Evolutionary conservation across 352 stramenopile genomes (phyloP).

Genomic region (Globisporangium ultimum): DNA sequence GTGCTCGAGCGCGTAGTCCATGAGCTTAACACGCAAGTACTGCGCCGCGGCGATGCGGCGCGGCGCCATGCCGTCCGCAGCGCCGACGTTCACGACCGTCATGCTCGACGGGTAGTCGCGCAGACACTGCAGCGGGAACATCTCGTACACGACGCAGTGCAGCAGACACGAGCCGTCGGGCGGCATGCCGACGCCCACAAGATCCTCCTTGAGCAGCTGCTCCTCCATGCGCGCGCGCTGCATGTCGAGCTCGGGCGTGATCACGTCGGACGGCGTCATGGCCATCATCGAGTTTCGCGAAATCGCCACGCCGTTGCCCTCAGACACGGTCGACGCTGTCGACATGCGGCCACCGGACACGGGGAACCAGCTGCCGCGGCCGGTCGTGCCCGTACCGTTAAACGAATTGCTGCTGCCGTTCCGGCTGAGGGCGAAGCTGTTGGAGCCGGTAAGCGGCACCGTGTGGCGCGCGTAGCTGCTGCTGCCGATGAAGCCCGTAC

Average conservation of each 20-base stretch:
- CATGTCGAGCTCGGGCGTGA: conserved; percentile 66
- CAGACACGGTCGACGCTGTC: conserved; percentile 2
- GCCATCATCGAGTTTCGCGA: conserved; percentile 47
- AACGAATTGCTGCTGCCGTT: conserved; percentile 11
- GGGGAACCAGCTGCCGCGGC: conserved; percentile 61
- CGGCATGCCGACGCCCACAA: conserved; percentile 77
- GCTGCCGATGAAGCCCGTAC: conserved; percentile 71
- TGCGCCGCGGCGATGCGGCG: conserved; percentile 63
- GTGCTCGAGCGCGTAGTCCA: conserved; percentile 74
- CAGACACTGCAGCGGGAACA: conserved; percentile 79
- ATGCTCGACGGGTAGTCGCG: conserved; percentile 66
- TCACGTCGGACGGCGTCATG: conserved; percentile 59
- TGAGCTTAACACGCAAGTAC: conserved; percentile 60
- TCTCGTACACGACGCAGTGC: conserved; percentile 84
- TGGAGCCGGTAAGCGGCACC: conserved; percentile 1
- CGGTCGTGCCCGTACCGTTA: conserved; percentile 14
- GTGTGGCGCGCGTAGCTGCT: conserved; percentile 55
- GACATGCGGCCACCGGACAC: conserved; percentile 14
- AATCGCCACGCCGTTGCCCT: conserved; percentile 19
- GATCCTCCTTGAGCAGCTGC: conserved; percentile 49
- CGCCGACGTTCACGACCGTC: conserved; percentile 78
- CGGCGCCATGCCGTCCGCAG: conserved; percentile 71
- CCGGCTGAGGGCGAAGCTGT: neutral
- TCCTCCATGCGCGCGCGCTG: conserved; percentile 80
- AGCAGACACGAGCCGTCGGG: conserved; percentile 79